Conservation (phyloP, 2,329 filamentous ascomycete genomes). For the Verticillium tricorpus region DNA sequence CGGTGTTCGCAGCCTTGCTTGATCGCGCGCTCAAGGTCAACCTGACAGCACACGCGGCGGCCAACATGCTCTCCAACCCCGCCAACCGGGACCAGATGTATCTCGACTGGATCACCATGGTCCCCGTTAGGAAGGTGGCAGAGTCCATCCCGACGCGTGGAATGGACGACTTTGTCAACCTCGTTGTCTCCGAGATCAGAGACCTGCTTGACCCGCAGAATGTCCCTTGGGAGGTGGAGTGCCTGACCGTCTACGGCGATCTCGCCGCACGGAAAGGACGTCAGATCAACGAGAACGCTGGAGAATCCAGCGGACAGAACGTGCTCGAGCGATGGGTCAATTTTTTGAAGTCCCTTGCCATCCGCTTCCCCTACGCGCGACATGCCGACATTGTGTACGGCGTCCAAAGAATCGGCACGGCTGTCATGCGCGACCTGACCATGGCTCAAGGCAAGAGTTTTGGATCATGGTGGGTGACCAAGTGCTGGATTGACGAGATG, state of each 20-base stretch:
- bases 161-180: constrained; percentile 62
- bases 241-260: constrained; percentile 56
- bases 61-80: constrained; percentile 84
- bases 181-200: constrained; percentile 63
- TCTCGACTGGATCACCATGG: constrained; percentile 75
- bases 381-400: constrained; percentile 71
- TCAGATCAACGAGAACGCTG: constrained; percentile 31
- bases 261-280: constrained; percentile 43
- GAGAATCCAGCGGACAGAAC: constrained; percentile 48
- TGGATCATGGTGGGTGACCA: constrained; percentile 91
- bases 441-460: constrained; percentile 75
- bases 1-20: constrained; percentile 80
- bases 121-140: constrained; percentile 57
- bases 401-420: constrained; percentile 70
- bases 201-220: constrained; percentile 65
- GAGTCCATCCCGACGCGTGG: constrained; percentile 58
- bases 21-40: constrained; percentile 89
- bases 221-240: constrained; percentile 61
- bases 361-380: constrained; percentile 68
- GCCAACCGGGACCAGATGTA: constrained; percentile 95
- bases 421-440: constrained; percentile 76
- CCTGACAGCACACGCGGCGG: constrained; percentile 86
- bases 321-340: constrained; percentile 75
- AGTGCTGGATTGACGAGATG: constrained; percentile 96
- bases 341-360: constrained; percentile 65